Evolutionary conservation across 1,139 yeast species (phyloP).

Genomic region (Blastobotrys proliferans): DNA sequence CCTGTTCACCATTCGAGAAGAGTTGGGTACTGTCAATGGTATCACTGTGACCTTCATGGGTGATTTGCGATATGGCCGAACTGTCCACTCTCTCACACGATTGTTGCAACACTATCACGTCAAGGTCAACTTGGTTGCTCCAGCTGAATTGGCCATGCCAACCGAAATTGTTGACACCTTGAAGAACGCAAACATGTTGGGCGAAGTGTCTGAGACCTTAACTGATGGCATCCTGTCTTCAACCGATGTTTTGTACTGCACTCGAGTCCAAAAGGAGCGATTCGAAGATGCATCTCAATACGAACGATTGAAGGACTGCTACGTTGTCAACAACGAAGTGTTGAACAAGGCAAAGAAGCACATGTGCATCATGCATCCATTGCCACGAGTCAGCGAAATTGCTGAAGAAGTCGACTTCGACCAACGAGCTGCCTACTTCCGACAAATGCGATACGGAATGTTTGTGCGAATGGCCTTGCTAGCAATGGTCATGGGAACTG

Average conservation of each 20-base stretch:
- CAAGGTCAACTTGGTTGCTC: slow-evolving; percentile 86
- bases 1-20: slow-evolving; percentile 97
- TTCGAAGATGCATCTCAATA: slow-evolving; percentile 72
- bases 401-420: slow-evolving; percentile 98
- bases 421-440: slow-evolving; percentile 97
- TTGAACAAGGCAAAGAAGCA: slow-evolving; percentile 92
- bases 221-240: slow-evolving; percentile 80
- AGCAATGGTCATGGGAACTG: slow-evolving; percentile 92
- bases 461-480: slow-evolving; percentile 97
- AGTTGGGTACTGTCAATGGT: slow-evolving; percentile 97
- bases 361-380: slow-evolving; percentile 99
- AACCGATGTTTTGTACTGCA: slow-evolving; percentile 95
- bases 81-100: slow-evolving; percentile 94
- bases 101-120: slow-evolving; percentile 90
- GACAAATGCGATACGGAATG: slow-evolving; percentile 98
- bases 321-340: slow-evolving; percentile 88
- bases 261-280: slow-evolving; percentile 97
- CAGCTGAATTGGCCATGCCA: slow-evolving; percentile 83
- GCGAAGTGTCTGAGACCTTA: slow-evolving; percentile 66
- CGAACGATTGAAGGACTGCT: slow-evolving; percentile 84
- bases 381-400: slow-evolving; percentile 95
- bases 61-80: slow-evolving; percentile 96
- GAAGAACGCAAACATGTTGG: slow-evolving; percentile 61
- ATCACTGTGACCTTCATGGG: slow-evolving; percentile 98
- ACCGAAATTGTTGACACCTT: slow-evolving; percentile 63